phyloP scores from a whole-genome alignment of 176 grass and related monocot genomes.

The Paspalum vaginatum region DNA sequence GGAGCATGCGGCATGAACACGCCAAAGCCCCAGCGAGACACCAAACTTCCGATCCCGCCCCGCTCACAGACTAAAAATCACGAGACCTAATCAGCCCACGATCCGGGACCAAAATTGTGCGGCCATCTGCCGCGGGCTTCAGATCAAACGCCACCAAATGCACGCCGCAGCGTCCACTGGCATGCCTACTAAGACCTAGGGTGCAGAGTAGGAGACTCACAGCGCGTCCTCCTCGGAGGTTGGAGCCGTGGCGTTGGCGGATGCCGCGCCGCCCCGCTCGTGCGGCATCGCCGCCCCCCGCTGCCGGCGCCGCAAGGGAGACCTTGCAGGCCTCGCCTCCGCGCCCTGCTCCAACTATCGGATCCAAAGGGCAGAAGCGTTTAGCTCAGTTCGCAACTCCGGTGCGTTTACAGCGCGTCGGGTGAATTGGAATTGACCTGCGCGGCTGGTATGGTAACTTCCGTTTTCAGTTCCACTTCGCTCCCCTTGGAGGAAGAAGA shows the following conservation, averaged over 20 bases:
- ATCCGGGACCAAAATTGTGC: constrained; percentile 9
- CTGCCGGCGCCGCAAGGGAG: constrained; percentile 4
- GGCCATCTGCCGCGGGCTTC: constrained; percentile 28
- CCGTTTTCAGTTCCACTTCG: background rate
- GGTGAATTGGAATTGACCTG: constrained; percentile 28
- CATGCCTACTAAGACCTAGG: background rate
- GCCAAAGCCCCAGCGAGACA: constrained; percentile 5
- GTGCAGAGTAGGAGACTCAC: constrained; percentile 45
- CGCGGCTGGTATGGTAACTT: constrained; percentile 6
- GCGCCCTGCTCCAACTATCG: constrained; percentile 18
- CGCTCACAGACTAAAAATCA: background rate
- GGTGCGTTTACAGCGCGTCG: constrained; percentile 7
- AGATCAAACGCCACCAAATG: constrained; percentile 27
- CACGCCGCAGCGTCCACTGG: background rate
- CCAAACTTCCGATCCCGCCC: constrained; percentile 8
- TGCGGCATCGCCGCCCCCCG: constrained; percentile 54
- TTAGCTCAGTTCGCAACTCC: background rate
- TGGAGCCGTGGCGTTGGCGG: constrained; percentile 41
- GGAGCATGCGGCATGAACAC: background rate
- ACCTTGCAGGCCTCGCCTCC: background rate
- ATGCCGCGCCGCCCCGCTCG: constrained; percentile 48
- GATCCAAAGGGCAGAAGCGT: constrained; percentile 38
- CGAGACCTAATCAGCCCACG: background rate
- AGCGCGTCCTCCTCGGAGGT: constrained; percentile 69
- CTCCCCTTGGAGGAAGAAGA: constrained; percentile 25